phyloP scores from a whole-genome alignment of 192 early-diverging fungal species.

The Coemansia sp. region DNA sequence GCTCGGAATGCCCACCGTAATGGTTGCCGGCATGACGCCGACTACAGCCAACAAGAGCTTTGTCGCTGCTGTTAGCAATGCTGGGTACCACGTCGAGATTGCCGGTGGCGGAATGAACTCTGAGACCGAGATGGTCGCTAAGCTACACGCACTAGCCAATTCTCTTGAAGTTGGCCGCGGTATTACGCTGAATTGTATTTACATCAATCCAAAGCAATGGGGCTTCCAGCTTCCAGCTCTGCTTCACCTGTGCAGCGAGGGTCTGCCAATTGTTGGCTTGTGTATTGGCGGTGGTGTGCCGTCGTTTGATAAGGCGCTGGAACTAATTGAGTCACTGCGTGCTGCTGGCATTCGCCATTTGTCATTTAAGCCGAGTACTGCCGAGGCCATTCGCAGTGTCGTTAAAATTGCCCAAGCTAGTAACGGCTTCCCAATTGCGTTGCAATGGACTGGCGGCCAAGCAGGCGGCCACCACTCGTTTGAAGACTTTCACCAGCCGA shows the following conservation, averaged over 20 bases:
- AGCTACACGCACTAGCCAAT: constrained; percentile 72
- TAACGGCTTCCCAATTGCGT: constrained; percentile 79
- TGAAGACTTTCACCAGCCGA: constrained; percentile 91
- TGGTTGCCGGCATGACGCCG: constrained; percentile 95
- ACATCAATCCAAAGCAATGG: constrained; percentile 89
- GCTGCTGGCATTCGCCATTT: constrained; percentile 72
- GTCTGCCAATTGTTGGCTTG: constrained; percentile 87
- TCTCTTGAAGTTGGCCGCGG: constrained; percentile 76
- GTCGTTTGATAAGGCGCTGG: constrained; percentile 75
- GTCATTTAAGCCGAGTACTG: constrained; percentile 84
- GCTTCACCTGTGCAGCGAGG: constrained; percentile 74
- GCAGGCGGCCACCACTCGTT: constrained; percentile 95
- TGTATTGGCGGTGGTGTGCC: constrained; percentile 93
- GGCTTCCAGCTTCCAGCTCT: constrained; percentile 73
- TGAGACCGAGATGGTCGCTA: constrained; percentile 62
- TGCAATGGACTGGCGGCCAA: constrained; percentile 97
- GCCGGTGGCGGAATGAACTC: constrained; percentile 90
- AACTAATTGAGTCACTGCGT: constrained; percentile 73
- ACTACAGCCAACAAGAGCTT: constrained; percentile 75
- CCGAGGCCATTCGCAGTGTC: constrained; percentile 74
- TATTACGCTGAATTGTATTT: constrained; percentile 91
- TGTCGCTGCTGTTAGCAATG: constrained; percentile 82
- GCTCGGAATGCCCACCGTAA: constrained; percentile 84
- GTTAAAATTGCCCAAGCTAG: constrained; percentile 81
- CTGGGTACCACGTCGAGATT: constrained; percentile 90